Evolutionary conservation across 202 grass and related monocot genomes (phyloP).

Genomic region (Digitaria exilis): DNA sequence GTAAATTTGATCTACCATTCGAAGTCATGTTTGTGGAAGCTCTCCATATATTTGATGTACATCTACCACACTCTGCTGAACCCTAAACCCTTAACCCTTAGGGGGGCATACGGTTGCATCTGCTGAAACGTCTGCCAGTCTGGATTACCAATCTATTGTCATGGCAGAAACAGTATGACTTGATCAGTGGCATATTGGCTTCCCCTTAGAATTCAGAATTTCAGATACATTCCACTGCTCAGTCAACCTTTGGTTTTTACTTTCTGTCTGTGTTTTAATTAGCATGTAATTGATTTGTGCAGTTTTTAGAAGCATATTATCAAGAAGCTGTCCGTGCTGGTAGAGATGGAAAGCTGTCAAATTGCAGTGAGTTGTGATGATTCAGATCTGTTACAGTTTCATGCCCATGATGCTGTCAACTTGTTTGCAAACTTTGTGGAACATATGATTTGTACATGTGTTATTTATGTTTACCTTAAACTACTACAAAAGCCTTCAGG

Average conservation of each 20-base stretch:
- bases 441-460: slow-evolving; percentile 14
- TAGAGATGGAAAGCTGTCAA: slow-evolving; percentile 83
- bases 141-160: too few species aligned
- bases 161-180: too few species aligned
- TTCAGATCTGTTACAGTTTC: slow-evolving; percentile 14
- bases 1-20: background rate
- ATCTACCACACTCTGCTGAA: slow-evolving; percentile 18
- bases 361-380: slow-evolving; percentile 80
- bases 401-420: background rate
- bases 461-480: slow-evolving; percentile 11
- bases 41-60: background rate
- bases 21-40: background rate
- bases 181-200: too few species aligned
- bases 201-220: slow-evolving; percentile 22
- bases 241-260: slow-evolving; percentile 6
- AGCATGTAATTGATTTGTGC: slow-evolving; percentile 37
- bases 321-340: slow-evolving; percentile 95
- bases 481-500: background rate
- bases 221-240: slow-evolving; percentile 14
- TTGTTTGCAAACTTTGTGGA: background rate
- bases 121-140: too few species aligned
- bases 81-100: background rate
- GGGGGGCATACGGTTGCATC: too few species aligned
- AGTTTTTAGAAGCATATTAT: slow-evolving; percentile 99
- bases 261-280: slow-evolving; percentile 43